Conservation (phyloP, 1,284 basidiomycete species). For the Sporisorium scitamineum region DNA sequence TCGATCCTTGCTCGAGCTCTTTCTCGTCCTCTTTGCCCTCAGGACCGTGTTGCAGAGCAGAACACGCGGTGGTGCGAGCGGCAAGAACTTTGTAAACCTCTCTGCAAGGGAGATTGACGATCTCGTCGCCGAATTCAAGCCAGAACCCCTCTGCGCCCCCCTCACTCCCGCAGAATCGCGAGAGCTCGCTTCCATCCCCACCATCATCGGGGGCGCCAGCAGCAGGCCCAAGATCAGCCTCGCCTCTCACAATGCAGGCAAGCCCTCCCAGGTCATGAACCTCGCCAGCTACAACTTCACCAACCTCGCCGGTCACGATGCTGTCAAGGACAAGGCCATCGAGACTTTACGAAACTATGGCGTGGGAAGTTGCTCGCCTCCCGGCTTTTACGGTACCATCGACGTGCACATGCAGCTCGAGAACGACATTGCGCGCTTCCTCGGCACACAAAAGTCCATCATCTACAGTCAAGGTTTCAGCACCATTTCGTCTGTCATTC, state of each 20-base stretch:
- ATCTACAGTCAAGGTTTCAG: constrained; percentile 95
- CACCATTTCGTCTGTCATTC: constrained; percentile 92
- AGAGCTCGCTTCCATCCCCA: constrained; percentile 80
- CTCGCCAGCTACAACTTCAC: constrained; percentile 93
- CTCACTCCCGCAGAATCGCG: constrained; percentile 76
- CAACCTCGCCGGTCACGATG: constrained; percentile 87
- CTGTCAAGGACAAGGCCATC: constrained; percentile 86
- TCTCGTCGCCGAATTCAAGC: constrained; percentile 93
- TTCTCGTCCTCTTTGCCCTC: constrained; percentile 85
- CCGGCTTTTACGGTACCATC: constrained; percentile 96
- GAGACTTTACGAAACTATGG: constrained; percentile 92
- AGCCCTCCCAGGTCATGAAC: constrained; percentile 82
- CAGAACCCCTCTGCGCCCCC: constrained; percentile 82
- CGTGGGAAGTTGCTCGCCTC: constrained; percentile 93
- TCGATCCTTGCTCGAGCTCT: constrained; percentile 87
- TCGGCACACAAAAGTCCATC: constrained; percentile 88
- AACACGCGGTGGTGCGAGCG: constrained; percentile 84
- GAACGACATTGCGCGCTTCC: constrained; percentile 86
- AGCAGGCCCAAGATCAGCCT: constrained; percentile 80
- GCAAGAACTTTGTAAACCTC: constrained; percentile 89
- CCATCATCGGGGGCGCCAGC: constrained; percentile 84
- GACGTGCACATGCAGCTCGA: constrained; percentile 94
- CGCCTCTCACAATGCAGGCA: constrained; percentile 74
- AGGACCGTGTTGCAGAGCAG: constrained; percentile 88
- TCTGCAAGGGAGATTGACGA: constrained; percentile 97